Evolutionary conservation across 2,329 filamentous ascomycete genomes (phyloP).

Genomic region (Paracorniculantispora psalliotae): DNA sequence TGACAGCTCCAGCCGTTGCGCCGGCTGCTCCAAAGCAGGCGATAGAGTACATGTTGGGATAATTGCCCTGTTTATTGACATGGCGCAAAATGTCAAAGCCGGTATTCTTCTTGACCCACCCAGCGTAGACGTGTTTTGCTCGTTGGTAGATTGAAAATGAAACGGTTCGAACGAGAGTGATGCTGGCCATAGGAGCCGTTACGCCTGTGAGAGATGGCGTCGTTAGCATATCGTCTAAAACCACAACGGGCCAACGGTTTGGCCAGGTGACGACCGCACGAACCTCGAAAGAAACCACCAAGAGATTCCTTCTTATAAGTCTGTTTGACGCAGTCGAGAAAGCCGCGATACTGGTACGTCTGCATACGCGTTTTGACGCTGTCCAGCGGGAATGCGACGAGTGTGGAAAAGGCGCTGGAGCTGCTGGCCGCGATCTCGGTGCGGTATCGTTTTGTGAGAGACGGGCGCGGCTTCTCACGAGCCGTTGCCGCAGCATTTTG

Average conservation of each 20-base stretch:
- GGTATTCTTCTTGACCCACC: slow-evolving; percentile 63
- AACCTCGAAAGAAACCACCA: slow-evolving; percentile 77
- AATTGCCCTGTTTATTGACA: slow-evolving; percentile 64
- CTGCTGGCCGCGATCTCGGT: slow-evolving; percentile 75
- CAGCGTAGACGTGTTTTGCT: slow-evolving; percentile 68
- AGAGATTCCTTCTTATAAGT: slow-evolving; percentile 72
- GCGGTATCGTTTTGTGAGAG: slow-evolving; percentile 66
- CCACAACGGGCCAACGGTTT: not conserved
- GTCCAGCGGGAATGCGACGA: slow-evolving; percentile 79
- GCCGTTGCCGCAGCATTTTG: not conserved
- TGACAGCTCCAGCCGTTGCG: slow-evolving; percentile 72
- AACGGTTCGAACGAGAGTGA: slow-evolving; percentile 71
- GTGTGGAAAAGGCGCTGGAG: slow-evolving; percentile 72
- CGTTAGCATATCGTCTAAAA: not conserved
- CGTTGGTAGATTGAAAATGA: slow-evolving; percentile 77
- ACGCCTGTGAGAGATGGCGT: slow-evolving; percentile 49
- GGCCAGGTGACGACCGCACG: slow-evolving; percentile 18
- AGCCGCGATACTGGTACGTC: slow-evolving; percentile 73
- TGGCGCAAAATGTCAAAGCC: slow-evolving; percentile 66
- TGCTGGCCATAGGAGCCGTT: slow-evolving; percentile 72
- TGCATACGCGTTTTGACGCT: slow-evolving; percentile 90
- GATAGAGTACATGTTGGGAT: slow-evolving; percentile 68
- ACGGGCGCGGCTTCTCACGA: slow-evolving; percentile 22
- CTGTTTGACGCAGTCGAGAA: slow-evolving; percentile 66
- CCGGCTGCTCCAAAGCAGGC: slow-evolving; percentile 74